A percentile compares a stretch with the other conserved stretches of the same genome.
Conservation (phyloP, 2,329 filamentous ascomycete genomes). For the Colletotrichum sojae region DNA sequence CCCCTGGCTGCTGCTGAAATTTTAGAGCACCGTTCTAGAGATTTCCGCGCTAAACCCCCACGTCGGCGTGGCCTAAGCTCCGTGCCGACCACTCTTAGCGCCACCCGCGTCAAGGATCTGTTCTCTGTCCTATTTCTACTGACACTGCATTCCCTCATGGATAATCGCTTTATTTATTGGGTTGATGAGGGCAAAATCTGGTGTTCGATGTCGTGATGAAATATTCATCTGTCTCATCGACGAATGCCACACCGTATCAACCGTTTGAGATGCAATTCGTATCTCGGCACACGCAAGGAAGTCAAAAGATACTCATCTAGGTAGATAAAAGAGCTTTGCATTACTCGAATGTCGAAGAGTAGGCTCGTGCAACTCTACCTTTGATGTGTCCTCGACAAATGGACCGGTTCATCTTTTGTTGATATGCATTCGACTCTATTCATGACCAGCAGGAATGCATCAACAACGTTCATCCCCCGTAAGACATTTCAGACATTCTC, state of each 20-base stretch:
- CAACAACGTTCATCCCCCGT: not conserved
- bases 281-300: no score
- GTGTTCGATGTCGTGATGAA: no score
- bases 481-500: not conserved
- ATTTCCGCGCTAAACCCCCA: constrained; percentile 39
- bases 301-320: no score
- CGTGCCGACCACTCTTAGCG: constrained; percentile 31
- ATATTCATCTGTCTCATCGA: not conserved
- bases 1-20: constrained; percentile 24
- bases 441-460: not conserved
- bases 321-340: no score
- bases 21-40: constrained; percentile 30
- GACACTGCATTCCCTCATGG: not conserved
- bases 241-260: not conserved
- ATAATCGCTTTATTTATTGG: no score
- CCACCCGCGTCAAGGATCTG: constrained; percentile 15
- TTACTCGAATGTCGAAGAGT: no score
- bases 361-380: no score
- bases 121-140: not conserved
- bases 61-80: constrained; percentile 39
- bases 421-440: not conserved
- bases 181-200: no score
- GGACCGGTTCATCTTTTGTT: not conserved
- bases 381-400: not conserved
- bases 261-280: not conserved